Base-by-base conservation (phyloP, 768 basidiomycete genomes). In the Amanita phalloides region DNA sequence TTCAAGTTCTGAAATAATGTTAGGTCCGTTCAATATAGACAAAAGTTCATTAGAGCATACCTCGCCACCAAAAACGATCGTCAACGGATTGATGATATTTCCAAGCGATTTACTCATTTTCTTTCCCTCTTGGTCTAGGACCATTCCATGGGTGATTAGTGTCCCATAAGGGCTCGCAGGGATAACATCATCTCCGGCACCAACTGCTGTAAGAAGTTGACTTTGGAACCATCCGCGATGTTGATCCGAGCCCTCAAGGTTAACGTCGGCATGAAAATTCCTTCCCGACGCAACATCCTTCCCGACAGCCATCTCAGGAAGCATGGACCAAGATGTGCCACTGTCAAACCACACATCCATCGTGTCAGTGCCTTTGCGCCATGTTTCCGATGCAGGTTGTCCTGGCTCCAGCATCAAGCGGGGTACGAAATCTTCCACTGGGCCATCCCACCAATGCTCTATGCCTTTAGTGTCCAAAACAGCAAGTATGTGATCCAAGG, bases 311-410 rank as follows among this genome's bases (percentile, higher is more conserved):
- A 71, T 68, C 35, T 68, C 68, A 5, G 60, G 56, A 14, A 95
- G 68, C 72, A 90, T 76, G 1, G 90, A 83, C 95, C 95, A 99
- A 3, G 93, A 89, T 2, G 88, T 83, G 3, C 95, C 95, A 58
- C 90, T 94, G 67, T 99, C 95, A 58, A 97, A 98, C 95, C 95
- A 99, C 13, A 99, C 95, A 64, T 99, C 95, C 84, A 98, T 92
- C 2, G 95, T 99, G 63, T 99, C 95, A 2, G 79, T 83, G 7
- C 93, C 86, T 63, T 91, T 93, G 44, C 70, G 66, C 81, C 85
- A 93, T 1, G 65, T 66, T 49, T 73, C 67, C 1, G 70, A 71
- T 1, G 64, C 60, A 2, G 64, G 59, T 38, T 57, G 64, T 6
- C 75, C 76, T n/a, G 72, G 67, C 46, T 71, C 69, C 4, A 66